Evolutionary conservation across 2,329 filamentous ascomycete genomes (phyloP).

Genomic region (Hymenoscyphus salicellus): DNA sequence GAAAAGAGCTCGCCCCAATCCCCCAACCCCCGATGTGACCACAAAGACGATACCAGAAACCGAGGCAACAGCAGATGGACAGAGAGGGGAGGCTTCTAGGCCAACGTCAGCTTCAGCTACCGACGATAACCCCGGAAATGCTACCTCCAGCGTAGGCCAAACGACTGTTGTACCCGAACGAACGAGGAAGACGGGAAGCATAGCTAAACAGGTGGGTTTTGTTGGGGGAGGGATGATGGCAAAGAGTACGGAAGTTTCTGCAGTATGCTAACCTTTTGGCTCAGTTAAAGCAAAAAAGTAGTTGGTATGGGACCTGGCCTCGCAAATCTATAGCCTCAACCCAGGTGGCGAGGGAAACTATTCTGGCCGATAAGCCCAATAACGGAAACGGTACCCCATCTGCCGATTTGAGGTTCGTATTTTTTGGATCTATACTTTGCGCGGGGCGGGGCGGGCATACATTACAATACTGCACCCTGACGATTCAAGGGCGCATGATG

Average conservation of each 20-base stretch:
- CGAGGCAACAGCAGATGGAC: neutral
- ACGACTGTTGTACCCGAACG: neutral
- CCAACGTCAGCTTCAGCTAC: neutral
- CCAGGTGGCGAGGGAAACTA: slow-evolving; percentile 59
- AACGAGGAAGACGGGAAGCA: neutral
- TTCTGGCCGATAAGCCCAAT: slow-evolving; percentile 48
- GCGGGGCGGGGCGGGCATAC: neutral
- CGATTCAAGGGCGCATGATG: neutral
- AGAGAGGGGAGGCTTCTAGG: neutral
- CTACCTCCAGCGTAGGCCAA: neutral
- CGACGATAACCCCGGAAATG: neutral
- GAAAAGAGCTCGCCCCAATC: slow-evolving; percentile 28
- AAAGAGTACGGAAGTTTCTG: slow-evolving; percentile 5
- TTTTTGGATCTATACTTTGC: neutral
- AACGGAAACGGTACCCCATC: slow-evolving; percentile 24
- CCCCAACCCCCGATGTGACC: slow-evolving; percentile 12
- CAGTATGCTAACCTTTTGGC: slow-evolving; percentile 9
- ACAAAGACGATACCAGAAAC: slow-evolving; percentile 5
- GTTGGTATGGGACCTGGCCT: slow-evolving; percentile 63
- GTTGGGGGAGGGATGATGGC: slow-evolving; percentile 16
- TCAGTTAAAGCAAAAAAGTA: slow-evolving; percentile 37
- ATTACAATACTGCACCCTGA: neutral
- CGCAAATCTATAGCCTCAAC: slow-evolving; percentile 59
- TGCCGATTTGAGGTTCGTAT: slow-evolving; percentile 23
- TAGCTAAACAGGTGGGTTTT: slow-evolving; percentile 5